Evolutionary conservation across 108 stramenopile genomes (phyloP), one percentile per base, ranked within the genome.

Genomic region (Nannochloropsis oceanica): DNA sequence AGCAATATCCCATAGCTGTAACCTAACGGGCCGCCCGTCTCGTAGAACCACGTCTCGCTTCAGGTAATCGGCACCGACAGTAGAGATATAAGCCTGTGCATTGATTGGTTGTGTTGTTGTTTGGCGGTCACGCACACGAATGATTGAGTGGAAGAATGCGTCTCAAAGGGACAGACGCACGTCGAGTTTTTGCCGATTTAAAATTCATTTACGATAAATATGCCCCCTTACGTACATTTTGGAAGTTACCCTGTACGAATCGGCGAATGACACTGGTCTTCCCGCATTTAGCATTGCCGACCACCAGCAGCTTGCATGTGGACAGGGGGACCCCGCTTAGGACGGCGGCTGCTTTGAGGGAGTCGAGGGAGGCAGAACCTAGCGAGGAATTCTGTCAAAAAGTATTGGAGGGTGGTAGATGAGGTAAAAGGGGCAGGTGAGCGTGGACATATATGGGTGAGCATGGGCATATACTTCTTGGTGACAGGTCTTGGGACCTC

Each of bases 271-370:
- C 27, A 43, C 85, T 86, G 24, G 88, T 82, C 34, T 89, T 89
- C 9, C 88, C 85, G 46, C 88, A 89, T 80, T 89, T 89, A 14
- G 88, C 88, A 80, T 89, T 89, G 81, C 88, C 88, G 43, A 85
- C 88, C 43, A 85, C 84, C 26, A 85, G 87, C 10, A 88, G 26
- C 84, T 85, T 88, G 59, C 87, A 88, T 14, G 81, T 85, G 18
- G 59, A 73, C n/a, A 73, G 22, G n/a, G 59, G 59, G 0, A 73
- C 59, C 0, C 59, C 59, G 2, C 59, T 73, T 73, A 18, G 59
- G n/a, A 73, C n/a, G 18, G 59, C 59, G 0, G 59, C 59, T n/a
- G 22, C n/a, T 73, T 73, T 18, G 10, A 73, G 59, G 59, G 59
- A 73, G 18, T 73, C 22, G 5, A 73, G n/a, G 59, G 59, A 73